Base-by-base conservation (phyloP, 1,139 yeast genomes). In the Pichia terricola region DNA sequence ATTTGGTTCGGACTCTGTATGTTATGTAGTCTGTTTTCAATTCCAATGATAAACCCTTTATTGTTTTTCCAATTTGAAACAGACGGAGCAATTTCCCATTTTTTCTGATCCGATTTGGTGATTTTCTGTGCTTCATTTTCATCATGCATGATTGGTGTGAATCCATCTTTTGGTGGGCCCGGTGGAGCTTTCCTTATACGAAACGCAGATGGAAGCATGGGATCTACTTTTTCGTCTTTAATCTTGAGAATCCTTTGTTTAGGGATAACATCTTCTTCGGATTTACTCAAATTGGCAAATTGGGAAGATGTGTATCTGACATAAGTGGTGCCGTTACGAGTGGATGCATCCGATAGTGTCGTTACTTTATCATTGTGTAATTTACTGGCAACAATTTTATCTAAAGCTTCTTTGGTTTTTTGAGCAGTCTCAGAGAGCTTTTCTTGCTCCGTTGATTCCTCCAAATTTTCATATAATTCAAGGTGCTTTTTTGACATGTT, bases 31-130 rank as follows among this genome's bases (percentile, higher is more conserved):
- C 97, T 68, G 57, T 84, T 83, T 45, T 88, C 95, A 39, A 91
- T 63, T 0, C 85, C 79, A 40, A 89, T 81, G 1, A 95, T 79
- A 60, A 81, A 88, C 4, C 98, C 97, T 53, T 84, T 83, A 28
- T 91, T 87, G 60, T 91, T 91, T 62, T 89, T 89, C 98, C 98
- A 91, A 61, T 87, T 88, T 1, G 97, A 89, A 1, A 91, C 76
- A 1, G 95, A 88, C 0, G 95, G 81, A 0, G 98, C 97, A 30
- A 91, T 87, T 41, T 74, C 73, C 97, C 97, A 91, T 49, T 78
- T 75, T 34, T 75, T 79, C 48, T 80, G 81, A 47, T 88, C 95
- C 53, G 82, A 87, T 36, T 79, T 78, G 0, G 91, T 75, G n/a
- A 83, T 61, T 53, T 73, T 78, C 2, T 47, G 51, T 1, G 52